phyloP scores from a whole-genome alignment of 2,329 filamentous ascomycete species.

The Pyricularia grisea region DNA sequence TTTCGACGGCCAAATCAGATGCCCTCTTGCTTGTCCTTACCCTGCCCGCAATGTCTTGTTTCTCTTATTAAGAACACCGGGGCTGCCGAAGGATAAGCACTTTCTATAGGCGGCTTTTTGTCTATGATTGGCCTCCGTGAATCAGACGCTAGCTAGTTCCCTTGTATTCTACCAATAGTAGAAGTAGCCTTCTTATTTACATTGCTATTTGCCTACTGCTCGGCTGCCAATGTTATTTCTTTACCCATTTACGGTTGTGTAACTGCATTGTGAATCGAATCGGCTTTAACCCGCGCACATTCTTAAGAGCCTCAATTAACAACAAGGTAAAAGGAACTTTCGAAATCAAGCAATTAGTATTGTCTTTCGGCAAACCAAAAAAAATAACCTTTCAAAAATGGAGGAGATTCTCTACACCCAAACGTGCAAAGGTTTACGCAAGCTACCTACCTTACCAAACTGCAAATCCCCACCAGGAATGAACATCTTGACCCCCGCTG shows the following conservation, averaged over 20 bases:
- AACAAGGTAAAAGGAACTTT: background rate
- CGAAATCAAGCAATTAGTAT: background rate
- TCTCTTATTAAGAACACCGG: background rate
- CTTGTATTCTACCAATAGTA: background rate
- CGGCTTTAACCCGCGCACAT: background rate
- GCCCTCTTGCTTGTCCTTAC: background rate
- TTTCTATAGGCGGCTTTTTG: background rate
- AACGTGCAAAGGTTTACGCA: background rate
- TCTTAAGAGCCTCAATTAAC: background rate
- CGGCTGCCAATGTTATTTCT: too few species aligned
- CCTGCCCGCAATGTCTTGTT: background rate
- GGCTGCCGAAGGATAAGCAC: background rate
- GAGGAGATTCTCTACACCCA: background rate
- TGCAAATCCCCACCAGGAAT: background rate
- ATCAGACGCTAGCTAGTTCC: background rate
- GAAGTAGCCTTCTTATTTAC: background rate
- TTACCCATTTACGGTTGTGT: too few species aligned
- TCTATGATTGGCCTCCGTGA: background rate
- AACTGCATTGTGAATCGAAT: background rate
- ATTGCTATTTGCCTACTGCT: background rate
- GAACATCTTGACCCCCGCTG: background rate
- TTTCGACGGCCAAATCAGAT: background rate
- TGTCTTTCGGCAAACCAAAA: background rate
- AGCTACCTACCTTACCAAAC: background rate
- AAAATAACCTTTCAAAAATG: background rate